Percentiles rank a stretch among this genome's conserved stretches.
Evolutionary conservation across 1,139 yeast genomes (phyloP).

Genomic region (Kodamaea sp.): DNA sequence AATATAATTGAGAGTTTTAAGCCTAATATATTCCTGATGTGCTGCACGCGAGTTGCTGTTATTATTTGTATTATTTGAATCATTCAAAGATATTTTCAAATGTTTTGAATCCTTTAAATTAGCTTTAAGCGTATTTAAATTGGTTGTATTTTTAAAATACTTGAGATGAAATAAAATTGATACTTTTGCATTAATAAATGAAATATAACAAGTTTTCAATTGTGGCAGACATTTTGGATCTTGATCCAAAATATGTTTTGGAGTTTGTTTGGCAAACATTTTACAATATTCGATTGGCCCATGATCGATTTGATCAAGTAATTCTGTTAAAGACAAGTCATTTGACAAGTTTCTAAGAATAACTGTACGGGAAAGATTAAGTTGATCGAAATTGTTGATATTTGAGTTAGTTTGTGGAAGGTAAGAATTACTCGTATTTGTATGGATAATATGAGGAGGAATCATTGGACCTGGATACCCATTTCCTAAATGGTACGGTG

Average conservation of each 20-base stretch:
- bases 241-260: conserved; percentile 22
- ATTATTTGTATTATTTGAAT: conserved; percentile 11
- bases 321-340: conserved; percentile 26
- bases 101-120: conserved; percentile 27
- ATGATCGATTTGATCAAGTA: conserved; percentile 34
- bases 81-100: conserved; percentile 33
- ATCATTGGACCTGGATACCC: conserved; percentile 6
- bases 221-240: conserved; percentile 11
- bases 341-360: conserved; percentile 30
- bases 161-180: conserved; percentile 35
- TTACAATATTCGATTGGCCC: conserved; percentile 47
- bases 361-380: conserved; percentile 39
- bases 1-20: conserved; percentile 42
- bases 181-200: conserved; percentile 38
- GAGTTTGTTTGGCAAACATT: conserved; percentile 31
- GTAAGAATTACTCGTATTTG: background rate
- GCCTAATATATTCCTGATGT: conserved; percentile 37
- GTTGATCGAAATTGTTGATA: conserved; percentile 27
- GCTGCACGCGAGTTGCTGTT: conserved; percentile 9
- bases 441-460: conserved; percentile 5
- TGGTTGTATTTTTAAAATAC: conserved; percentile 27
- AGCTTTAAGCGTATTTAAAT: conserved; percentile 25
- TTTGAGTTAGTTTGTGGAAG: conserved; percentile 14
- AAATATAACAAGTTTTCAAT: conserved; percentile 33
- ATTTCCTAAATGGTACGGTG: conserved; percentile 46